A percentile compares a stretch with the other conserved stretches of the same genome.
Conservation (phyloP, 495 filamentous ascomycete genomes). For the Apiosordaria backusii region DNA sequence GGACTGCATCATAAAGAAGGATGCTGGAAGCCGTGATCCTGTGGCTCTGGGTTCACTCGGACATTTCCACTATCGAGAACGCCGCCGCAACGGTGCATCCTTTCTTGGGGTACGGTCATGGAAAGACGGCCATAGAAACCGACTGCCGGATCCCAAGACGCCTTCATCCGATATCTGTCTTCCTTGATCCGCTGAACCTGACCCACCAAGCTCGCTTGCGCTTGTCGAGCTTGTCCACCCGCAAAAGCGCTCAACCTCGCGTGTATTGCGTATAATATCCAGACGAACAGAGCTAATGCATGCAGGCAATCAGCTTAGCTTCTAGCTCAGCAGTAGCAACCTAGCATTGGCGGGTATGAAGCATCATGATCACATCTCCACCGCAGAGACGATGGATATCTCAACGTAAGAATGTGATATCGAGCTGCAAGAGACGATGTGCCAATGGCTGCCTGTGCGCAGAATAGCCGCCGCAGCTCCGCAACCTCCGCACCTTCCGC, state of each 20-base stretch:
- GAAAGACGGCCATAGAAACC: not conserved
- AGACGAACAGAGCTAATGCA: conserved; percentile 18
- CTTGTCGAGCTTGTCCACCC: not conserved
- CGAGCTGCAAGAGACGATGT: conserved; percentile 1
- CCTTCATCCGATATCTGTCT: not conserved
- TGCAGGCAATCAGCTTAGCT: conserved; percentile 38
- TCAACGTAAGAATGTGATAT: conserved; percentile 5
- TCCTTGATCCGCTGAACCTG: not conserved
- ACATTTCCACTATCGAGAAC: not conserved
- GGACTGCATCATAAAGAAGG: too few species aligned
- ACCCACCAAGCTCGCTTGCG: conserved; percentile 1
- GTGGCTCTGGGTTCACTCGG: not conserved
- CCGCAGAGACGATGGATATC: not conserved
- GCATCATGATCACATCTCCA: conserved; percentile 23
- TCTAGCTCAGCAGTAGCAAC: conserved; percentile 9
- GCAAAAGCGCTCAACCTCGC: not conserved
- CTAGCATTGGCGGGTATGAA: conserved; percentile 42
- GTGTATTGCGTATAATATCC: not conserved
- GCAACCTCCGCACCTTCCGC: conserved; percentile 3
- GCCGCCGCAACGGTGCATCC: conserved; percentile 10
- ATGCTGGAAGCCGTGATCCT: conserved; percentile 2
- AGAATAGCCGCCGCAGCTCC: conserved; percentile 21
- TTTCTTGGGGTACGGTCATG: not conserved
- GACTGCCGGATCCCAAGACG: not conserved
- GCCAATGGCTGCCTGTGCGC: not conserved